These are phyloP conservation scores for Fusarium staphyleae DNA, from an alignment of 2,329 filamentous ascomycete species.

Conservation along the genomic window DNA sequence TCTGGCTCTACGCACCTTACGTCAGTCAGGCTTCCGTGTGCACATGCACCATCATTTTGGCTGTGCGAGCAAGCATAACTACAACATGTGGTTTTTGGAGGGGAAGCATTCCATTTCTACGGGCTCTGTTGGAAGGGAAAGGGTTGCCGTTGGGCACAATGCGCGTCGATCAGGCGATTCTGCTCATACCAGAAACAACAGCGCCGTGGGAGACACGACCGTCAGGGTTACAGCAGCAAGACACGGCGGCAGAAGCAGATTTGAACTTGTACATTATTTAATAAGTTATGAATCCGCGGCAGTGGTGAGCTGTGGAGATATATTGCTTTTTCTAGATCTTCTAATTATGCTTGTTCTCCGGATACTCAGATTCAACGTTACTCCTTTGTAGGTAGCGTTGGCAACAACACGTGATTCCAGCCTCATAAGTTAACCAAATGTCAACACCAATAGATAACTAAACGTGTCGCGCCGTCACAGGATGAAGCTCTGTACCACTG, in stretches of 20 bases:
- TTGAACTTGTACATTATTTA: slow-evolving; percentile 3
- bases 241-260: neutral
- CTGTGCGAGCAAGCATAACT: neutral
- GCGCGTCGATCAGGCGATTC: slow-evolving; percentile 31
- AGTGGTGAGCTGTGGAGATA: slow-evolving; percentile 15
- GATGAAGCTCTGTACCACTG: neutral
- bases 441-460: too few relatives aligned
- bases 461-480: too few relatives aligned
- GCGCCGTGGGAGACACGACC: slow-evolving; percentile 16
- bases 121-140: neutral
- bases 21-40: slow-evolving; percentile 30
- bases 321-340: slow-evolving; percentile 15
- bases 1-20: slow-evolving; percentile 18
- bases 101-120: slow-evolving; percentile 20
- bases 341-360: slow-evolving; percentile 8
- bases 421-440: slow-evolving; percentile 1
- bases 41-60: slow-evolving; percentile 2
- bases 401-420: slow-evolving; percentile 17
- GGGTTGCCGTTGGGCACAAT: slow-evolving; percentile 12
- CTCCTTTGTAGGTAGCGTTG: neutral
- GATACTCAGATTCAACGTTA: too few relatives aligned
- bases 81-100: slow-evolving; percentile 22
- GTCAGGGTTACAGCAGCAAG: slow-evolving; percentile 19
- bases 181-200: too few relatives aligned
- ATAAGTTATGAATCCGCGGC: neutral